Percentiles rank a stretch among this genome's conserved stretches.
Conservation (phyloP, 441 rosid genomes). For the Metrosideros polymorpha region DNA sequence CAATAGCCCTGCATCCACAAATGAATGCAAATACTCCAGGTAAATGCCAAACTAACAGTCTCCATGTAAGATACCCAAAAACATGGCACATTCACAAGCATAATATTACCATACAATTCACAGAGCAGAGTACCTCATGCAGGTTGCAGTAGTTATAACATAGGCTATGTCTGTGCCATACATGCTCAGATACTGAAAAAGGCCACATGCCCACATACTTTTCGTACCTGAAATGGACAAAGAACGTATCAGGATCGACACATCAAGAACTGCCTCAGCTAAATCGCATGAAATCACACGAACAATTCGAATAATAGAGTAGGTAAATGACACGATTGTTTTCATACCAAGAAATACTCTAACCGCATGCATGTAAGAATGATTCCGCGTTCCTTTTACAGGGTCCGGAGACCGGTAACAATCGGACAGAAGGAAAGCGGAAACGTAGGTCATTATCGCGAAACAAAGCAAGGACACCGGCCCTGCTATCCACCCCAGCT, state of each 20-base stretch:
- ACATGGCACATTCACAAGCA: neutral
- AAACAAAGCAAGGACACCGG: conserved; percentile 1
- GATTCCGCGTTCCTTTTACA: neutral
- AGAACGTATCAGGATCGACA: neutral
- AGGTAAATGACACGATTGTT: neutral
- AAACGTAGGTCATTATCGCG: neutral
- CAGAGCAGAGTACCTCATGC: conserved; percentile 32
- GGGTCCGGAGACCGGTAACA: conserved; percentile 3
- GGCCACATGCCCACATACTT: conserved; percentile 28
- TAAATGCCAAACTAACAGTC: neutral
- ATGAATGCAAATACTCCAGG: neutral
- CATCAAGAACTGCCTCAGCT: neutral
- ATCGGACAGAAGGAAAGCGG: conserved; percentile 1
- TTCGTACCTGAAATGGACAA: neutral
- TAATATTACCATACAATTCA: neutral
- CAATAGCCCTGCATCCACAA: conserved; percentile 38
- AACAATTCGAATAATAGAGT: neutral
- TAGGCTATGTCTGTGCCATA: conserved; percentile 40
- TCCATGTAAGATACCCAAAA: neutral
- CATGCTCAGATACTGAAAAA: conserved; percentile 32
- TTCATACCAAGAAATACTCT: neutral
- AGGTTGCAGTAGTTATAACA: conserved; percentile 43
- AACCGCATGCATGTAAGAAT: conserved; percentile 6
- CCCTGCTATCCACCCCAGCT: conserved; percentile 11
- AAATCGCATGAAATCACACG: neutral